Conservation (phyloP, 2,329 filamentous ascomycete species). For the Penicillium sp. region DNA sequence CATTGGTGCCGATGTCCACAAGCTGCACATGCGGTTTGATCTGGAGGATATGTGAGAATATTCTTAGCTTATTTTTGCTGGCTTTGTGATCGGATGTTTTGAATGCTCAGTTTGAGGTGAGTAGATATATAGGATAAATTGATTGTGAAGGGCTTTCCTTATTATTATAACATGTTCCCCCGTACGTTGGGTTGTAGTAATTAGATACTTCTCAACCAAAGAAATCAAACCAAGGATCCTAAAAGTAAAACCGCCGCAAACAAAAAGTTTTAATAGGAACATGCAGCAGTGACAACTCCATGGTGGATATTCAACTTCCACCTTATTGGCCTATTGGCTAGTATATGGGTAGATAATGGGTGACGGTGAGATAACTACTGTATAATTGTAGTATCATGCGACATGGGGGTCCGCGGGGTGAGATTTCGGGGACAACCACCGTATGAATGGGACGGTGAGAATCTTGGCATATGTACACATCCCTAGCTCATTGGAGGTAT, state of each 20-base stretch:
- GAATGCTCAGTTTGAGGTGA: neutral
- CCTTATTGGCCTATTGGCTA: too few relatives aligned
- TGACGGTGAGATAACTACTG: too few relatives aligned
- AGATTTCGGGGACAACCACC: neutral
- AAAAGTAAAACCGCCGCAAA: neutral
- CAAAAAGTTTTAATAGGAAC: too few relatives aligned
- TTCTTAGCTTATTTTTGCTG: neutral
- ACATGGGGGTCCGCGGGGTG: neutral
- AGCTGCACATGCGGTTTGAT: conserved; percentile 5
- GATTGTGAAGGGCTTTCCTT: neutral
- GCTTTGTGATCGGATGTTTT: neutral
- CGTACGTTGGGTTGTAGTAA: neutral
- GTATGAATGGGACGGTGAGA: neutral
- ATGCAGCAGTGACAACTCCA: too few relatives aligned
- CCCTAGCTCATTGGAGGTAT: too few relatives aligned
- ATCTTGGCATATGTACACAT: neutral
- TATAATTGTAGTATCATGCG: too few relatives aligned
- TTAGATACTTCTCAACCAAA: neutral
- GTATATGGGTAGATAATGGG: neutral
- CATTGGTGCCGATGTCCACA: neutral
- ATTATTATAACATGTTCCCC: neutral
- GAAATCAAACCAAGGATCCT: neutral
- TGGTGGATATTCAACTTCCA: too few relatives aligned
- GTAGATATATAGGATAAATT: neutral
- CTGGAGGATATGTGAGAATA: neutral